A percentile compares a stretch with the other conserved stretches of the same genome.
These are phyloP conservation scores for Acer campestre DNA, from an alignment of 345 rosid species.

Conservation along the genomic window DNA sequence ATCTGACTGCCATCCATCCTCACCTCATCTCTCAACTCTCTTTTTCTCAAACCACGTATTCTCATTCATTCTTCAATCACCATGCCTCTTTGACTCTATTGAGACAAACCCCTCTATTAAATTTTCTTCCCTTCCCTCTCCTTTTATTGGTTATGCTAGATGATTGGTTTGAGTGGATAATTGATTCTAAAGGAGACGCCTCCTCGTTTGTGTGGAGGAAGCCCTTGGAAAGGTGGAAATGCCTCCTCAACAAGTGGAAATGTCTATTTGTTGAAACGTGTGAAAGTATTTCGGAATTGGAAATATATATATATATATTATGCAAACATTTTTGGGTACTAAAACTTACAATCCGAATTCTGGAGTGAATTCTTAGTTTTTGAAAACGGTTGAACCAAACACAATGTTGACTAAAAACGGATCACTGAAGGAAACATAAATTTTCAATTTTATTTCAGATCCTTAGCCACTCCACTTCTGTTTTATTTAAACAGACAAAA, in stretches of 20 bases:
- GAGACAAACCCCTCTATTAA: background rate
- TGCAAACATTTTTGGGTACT: background rate
- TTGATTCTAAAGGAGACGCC: background rate
- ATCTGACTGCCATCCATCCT: too few species aligned
- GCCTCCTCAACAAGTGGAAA: background rate
- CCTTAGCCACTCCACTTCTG: background rate
- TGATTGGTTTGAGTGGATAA: background rate
- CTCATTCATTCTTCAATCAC: background rate
- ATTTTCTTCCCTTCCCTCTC: background rate
- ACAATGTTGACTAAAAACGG: background rate
- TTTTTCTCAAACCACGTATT: too few species aligned
- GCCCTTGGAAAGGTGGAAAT: too few species aligned
- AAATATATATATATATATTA: too few species aligned
- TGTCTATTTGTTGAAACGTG: too few species aligned
- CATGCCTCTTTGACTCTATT: background rate
- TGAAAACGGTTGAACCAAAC: background rate
- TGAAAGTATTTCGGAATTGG: too few species aligned
- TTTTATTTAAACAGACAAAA: background rate
- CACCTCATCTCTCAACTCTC: too few species aligned
- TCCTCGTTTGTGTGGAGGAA: background rate
- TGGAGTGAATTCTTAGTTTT: background rate
- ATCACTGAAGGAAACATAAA: slow-evolving; percentile 5
- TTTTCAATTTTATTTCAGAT: background rate
- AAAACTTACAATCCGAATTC: background rate
- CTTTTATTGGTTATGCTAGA: background rate